A percentile compares a stretch with the other conserved stretches of the same genome.
Evolutionary conservation across 2,329 filamentous ascomycete genomes (phyloP).

Genomic region (Pyrenophora tritici-repentis): DNA sequence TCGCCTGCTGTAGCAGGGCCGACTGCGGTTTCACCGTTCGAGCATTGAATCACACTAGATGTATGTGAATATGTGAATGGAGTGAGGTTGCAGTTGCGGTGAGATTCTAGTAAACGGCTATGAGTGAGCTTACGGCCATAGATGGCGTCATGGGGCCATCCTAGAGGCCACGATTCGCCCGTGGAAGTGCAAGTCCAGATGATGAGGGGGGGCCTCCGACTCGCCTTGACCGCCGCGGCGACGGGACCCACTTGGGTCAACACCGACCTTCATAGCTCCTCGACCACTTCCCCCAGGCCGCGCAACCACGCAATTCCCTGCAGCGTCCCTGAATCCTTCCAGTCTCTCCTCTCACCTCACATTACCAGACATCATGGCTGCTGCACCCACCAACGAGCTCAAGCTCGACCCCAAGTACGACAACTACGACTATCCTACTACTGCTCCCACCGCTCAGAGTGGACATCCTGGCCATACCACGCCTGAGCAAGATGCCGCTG

Average conservation of each 20-base stretch:
- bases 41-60: slow-evolving; percentile 3
- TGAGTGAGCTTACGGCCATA: neutral
- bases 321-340: slow-evolving; percentile 4
- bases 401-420: slow-evolving; percentile 88
- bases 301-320: slow-evolving; percentile 9
- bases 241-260: slow-evolving; percentile 33
- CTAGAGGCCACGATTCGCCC: slow-evolving; percentile 13
- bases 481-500: slow-evolving; percentile 83
- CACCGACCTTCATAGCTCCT: slow-evolving; percentile 26
- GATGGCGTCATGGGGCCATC: slow-evolving; percentile 20
- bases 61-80: slow-evolving; percentile 5
- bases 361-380: slow-evolving; percentile 36
- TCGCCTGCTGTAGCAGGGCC: slow-evolving; percentile 26
- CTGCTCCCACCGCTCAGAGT: slow-evolving; percentile 68
- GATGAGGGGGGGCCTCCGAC: slow-evolving; percentile 18
- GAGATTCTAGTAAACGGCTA: neutral
- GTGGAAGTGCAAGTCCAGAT: slow-evolving; percentile 7
- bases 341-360: slow-evolving; percentile 9
- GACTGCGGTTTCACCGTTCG: slow-evolving; percentile 27
- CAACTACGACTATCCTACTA: slow-evolving; percentile 89
- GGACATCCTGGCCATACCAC: slow-evolving; percentile 91
- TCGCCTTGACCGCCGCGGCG: slow-evolving; percentile 23
- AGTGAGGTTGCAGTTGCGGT: neutral
- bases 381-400: slow-evolving; percentile 39
- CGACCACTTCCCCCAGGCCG: slow-evolving; percentile 17